Evolutionary conservation across 352 stramenopile genomes (phyloP).

Genomic region (Globisporangium ultimum): DNA sequence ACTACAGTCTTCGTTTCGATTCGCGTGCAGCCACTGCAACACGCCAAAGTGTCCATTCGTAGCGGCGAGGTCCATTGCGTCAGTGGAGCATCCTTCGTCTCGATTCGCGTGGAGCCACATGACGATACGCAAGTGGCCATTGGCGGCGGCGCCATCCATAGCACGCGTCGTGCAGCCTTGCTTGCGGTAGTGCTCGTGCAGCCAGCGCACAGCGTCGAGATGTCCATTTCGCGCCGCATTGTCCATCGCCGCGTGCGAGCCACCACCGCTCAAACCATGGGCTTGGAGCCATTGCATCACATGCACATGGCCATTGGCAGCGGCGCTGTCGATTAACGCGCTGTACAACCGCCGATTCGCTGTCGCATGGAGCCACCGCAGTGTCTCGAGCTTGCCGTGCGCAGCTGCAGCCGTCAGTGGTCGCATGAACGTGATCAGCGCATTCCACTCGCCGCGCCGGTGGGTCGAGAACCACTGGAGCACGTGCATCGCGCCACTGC

Average conservation of each 20-base stretch:
- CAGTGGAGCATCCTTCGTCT: background rate
- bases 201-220: conserved; percentile 55
- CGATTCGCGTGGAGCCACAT: conserved; percentile 1
- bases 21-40: too few species aligned
- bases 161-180: conserved; percentile 21
- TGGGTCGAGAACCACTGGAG: conserved; percentile 5
- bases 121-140: conserved; percentile 7
- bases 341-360: conserved; percentile 11
- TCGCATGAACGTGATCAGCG: conserved; percentile 1
- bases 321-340: conserved; percentile 11
- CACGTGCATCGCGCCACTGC: background rate
- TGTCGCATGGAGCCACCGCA: background rate
- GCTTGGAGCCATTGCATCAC: conserved; percentile 52
- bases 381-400: background rate
- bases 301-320: conserved; percentile 6
- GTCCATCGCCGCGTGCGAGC: conserved; percentile 59
- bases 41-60: too few species aligned
- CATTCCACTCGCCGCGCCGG: conserved; percentile 1
- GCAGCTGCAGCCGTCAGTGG: background rate
- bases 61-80: too few species aligned
- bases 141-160: conserved; percentile 4
- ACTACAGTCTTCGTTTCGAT: too few species aligned
- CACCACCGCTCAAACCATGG: conserved; percentile 43
- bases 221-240: conserved; percentile 58
- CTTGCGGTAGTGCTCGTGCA: conserved; percentile 46